A percentile compares a stretch with the other conserved stretches of the same genome.
phyloP scores from a whole-genome alignment of 2,329 filamentous ascomycete species.

The Fusarium staphyleae region DNA sequence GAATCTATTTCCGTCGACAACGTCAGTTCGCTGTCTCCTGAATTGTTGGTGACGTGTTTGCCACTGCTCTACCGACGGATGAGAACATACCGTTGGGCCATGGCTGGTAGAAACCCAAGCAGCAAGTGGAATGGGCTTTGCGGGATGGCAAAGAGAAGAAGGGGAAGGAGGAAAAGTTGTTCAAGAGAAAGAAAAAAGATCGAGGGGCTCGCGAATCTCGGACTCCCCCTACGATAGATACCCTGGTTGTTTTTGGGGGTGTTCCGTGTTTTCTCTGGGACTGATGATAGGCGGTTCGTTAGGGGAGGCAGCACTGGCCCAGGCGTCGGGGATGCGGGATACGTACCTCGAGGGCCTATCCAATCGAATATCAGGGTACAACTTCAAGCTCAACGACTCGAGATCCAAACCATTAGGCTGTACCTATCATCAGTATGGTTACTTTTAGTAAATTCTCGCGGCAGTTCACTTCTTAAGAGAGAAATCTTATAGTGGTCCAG shows the following conservation, averaged over 20 bases:
- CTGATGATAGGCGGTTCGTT: conserved; percentile 24
- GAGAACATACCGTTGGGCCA: conserved; percentile 48
- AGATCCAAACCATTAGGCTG: background rate
- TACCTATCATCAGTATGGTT: too few relatives aligned
- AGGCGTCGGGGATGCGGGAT: background rate
- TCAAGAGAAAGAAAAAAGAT: conserved; percentile 6
- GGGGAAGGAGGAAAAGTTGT: background rate
- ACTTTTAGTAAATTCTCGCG: too few relatives aligned
- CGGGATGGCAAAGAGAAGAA: background rate
- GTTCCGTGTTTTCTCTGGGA: conserved; percentile 30
- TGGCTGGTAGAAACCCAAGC: conserved; percentile 25
- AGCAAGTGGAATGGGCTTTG: conserved; percentile 2
- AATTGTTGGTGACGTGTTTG: conserved; percentile 12
- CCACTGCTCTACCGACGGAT: background rate
- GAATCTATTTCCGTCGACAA: conserved; percentile 58
- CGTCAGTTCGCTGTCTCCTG: conserved; percentile 12
- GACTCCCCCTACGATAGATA: conserved; percentile 34
- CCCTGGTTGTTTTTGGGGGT: conserved; percentile 38
- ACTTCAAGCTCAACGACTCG: background rate
- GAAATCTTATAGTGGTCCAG: too few relatives aligned
- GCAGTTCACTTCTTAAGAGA: too few relatives aligned
- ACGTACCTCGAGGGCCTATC: conserved; percentile 25
- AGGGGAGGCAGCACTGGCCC: conserved; percentile 14
- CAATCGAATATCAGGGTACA: conserved; percentile 28
- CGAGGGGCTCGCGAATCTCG: conserved; percentile 35